Evolutionary conservation across 306 rosid species (phyloP).

Genomic region (Fragaria iinumae): DNA sequence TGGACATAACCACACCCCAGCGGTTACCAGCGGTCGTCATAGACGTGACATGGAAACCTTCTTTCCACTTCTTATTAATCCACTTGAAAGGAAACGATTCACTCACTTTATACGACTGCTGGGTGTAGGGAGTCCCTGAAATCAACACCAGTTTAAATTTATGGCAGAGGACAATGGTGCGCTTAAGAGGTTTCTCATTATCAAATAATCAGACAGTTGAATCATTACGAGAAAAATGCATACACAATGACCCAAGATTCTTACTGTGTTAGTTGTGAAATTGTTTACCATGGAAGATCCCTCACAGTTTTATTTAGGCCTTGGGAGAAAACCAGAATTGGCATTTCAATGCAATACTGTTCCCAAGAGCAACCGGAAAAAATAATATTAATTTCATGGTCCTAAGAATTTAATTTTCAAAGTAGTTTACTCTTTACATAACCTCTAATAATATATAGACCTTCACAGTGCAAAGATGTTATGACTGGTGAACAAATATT

Average conservation of each 20-base stretch:
- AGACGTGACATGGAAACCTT: conserved; percentile 95
- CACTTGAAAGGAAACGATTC: conserved; percentile 91
- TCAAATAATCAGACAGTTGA: not conserved
- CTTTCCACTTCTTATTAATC: conserved; percentile 97
- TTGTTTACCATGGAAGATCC: not conserved
- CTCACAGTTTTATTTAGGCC: not conserved
- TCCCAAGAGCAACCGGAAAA: not conserved
- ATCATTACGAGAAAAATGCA: not conserved
- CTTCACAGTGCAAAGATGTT: not conserved
- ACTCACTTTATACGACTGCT: conserved; percentile 90
- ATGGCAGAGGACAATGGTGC: not conserved
- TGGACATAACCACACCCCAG: conserved; percentile 96
- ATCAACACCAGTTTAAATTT: conserved; percentile 1
- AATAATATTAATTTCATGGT: not conserved
- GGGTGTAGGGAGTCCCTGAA: conserved; percentile 84
- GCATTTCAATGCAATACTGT: not conserved
- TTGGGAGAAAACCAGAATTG: not conserved
- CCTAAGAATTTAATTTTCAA: not conserved
- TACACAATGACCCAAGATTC: not conserved
- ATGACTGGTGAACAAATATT: not conserved
- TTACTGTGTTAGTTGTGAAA: not conserved
- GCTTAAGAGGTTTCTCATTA: not conserved
- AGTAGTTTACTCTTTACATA: not conserved
- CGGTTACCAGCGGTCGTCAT: conserved; percentile 95
- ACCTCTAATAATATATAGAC: not conserved